Evolutionary conservation across 257 asterid genomes (phyloP).

Genomic region (Solanum pennellii): DNA sequence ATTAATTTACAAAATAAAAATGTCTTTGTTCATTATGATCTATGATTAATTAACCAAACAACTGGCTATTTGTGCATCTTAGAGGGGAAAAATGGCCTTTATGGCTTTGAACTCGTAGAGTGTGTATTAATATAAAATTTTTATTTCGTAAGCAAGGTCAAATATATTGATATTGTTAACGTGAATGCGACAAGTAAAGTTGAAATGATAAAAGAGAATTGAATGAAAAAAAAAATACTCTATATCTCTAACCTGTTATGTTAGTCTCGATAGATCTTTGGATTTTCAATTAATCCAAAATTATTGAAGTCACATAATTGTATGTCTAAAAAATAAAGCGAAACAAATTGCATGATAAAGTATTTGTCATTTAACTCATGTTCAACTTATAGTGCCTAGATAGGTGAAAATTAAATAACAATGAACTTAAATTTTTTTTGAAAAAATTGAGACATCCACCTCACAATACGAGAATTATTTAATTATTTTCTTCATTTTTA

Average conservation of each 20-base stretch:
- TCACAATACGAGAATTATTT: neutral
- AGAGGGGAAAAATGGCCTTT: too few species aligned
- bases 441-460: rapidly evolving
- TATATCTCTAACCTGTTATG: too few species aligned
- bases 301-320: rapidly evolving
- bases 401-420: neutral
- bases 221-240: too few species aligned
- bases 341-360: neutral
- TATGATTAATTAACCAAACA: too few species aligned
- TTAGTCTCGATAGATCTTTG: rapidly evolving
- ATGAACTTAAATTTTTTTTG: too few species aligned
- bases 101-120: rapidly evolving
- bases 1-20: too few species aligned
- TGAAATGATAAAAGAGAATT: neutral
- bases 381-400: too few species aligned
- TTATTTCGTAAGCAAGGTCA: neutral
- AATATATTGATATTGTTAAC: too few species aligned
- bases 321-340: too few species aligned
- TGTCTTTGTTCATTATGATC: neutral
- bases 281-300: too few species aligned
- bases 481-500: too few species aligned
- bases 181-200: neutral
- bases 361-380: neutral
- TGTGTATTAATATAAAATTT: too few species aligned
- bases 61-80: neutral